Conservation (phyloP, 176 grass and related monocot species). For the Bromus sterilis region DNA sequence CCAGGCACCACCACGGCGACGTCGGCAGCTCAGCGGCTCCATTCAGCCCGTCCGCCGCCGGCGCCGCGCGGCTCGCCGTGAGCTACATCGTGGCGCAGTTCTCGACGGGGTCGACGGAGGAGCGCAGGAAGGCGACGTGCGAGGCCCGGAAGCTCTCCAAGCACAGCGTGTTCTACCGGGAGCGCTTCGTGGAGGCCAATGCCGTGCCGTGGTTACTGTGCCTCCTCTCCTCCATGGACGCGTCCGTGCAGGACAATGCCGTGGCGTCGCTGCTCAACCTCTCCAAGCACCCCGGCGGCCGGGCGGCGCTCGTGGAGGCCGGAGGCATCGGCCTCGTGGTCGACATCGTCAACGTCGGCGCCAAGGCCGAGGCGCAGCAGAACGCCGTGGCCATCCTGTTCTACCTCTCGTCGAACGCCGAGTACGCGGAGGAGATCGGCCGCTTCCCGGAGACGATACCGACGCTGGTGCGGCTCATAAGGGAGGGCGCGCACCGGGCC, state of each 20-base stretch:
- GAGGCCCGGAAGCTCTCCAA: slow-evolving; percentile 79
- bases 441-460: slow-evolving; percentile 56
- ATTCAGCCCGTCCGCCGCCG: slow-evolving; percentile 17
- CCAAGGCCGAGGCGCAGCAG: slow-evolving; percentile 45
- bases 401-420: slow-evolving; percentile 57
- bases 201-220: slow-evolving; percentile 72
- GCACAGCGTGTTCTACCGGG: slow-evolving; percentile 57
- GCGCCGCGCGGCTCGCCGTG: slow-evolving; percentile 38
- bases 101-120: slow-evolving; percentile 25
- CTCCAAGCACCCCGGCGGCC: slow-evolving; percentile 63
- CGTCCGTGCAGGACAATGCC: slow-evolving; percentile 60
- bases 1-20: slow-evolving; percentile 26
- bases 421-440: slow-evolving; percentile 58
- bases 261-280: slow-evolving; percentile 59
- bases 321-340: slow-evolving; percentile 64
- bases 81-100: slow-evolving; percentile 37
- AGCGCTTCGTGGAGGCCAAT: slow-evolving; percentile 51
- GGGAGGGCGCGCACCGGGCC: slow-evolving; percentile 37
- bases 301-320: slow-evolving; percentile 41
- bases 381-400: slow-evolving; percentile 80
- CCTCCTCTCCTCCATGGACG: slow-evolving; percentile 53
- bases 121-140: slow-evolving; percentile 50
- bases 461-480: slow-evolving; percentile 57
- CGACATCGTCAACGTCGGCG: slow-evolving; percentile 56
- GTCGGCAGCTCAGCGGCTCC: slow-evolving; percentile 7